These are phyloP conservation scores for Penicillium waksmanii DNA, from an alignment of 495 filamentous ascomycete genomes.

Conservation along the genomic window DNA sequence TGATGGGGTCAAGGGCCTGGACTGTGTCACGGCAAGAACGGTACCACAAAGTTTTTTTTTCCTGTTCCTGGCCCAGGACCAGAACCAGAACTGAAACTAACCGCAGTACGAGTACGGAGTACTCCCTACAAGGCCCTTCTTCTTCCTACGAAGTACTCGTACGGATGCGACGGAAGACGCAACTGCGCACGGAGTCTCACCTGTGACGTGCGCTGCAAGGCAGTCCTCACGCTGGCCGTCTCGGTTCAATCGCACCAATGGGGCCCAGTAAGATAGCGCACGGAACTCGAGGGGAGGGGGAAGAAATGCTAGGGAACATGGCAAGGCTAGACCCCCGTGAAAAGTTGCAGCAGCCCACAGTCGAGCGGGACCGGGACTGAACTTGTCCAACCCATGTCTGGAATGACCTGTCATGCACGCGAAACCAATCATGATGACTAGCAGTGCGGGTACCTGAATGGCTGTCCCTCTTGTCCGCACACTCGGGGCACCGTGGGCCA, in stretches of 20 bases:
- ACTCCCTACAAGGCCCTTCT: not conserved
- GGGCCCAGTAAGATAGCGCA: slow-evolving; percentile 9
- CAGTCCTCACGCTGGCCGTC: slow-evolving; percentile 6
- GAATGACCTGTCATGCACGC: slow-evolving; percentile 31
- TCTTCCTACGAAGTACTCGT: not conserved
- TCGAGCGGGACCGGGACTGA: slow-evolving; percentile 9
- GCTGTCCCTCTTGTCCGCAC: slow-evolving; percentile 15
- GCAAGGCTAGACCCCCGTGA: not conserved
- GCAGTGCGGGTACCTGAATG: slow-evolving; percentile 35
- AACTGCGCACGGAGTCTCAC: slow-evolving; percentile 19
- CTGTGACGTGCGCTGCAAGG: slow-evolving; percentile 25
- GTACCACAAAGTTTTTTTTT: not conserved
- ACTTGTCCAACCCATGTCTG: slow-evolving; percentile 23
- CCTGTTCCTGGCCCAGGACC: slow-evolving; percentile 2
- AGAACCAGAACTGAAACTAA: not conserved
- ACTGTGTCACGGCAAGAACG: not conserved
- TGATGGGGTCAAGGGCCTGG: not conserved
- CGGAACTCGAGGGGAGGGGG: slow-evolving; percentile 9
- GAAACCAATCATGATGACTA: slow-evolving; percentile 23
- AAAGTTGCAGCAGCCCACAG: slow-evolving; percentile 14
- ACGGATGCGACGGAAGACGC: slow-evolving; percentile 26
- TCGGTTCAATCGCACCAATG: slow-evolving; percentile 25
- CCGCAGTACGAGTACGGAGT: not conserved
- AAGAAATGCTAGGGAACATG: not conserved
- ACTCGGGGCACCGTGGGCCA: slow-evolving; percentile 17